Evolutionary conservation across 495 filamentous ascomycete species (phyloP).

Genomic region (Aspergillus cristatus): DNA sequence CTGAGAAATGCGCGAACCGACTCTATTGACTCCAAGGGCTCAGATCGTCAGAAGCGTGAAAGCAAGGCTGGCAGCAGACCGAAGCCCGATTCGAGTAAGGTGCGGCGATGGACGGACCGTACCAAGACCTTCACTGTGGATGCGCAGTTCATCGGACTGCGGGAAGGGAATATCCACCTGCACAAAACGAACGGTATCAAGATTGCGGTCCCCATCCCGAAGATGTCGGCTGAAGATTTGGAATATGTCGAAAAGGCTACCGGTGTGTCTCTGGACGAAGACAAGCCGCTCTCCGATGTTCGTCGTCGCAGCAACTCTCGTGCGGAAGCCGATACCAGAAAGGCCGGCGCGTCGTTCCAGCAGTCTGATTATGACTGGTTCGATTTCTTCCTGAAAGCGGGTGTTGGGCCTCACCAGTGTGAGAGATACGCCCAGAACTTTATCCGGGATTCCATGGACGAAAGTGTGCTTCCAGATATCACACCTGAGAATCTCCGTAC

Average conservation of each 20-base stretch:
- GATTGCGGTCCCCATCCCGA: slow-evolving; percentile 87
- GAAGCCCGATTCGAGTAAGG: slow-evolving; percentile 77
- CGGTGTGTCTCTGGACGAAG: slow-evolving; percentile 87
- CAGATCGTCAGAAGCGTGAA: slow-evolving; percentile 64
- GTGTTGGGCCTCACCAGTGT: slow-evolving; percentile 83
- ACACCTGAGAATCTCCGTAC: slow-evolving; percentile 71
- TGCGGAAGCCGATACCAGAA: slow-evolving; percentile 16
- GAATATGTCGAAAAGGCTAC: slow-evolving; percentile 86
- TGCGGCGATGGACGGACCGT: slow-evolving; percentile 89
- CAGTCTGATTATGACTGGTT: slow-evolving; percentile 88
- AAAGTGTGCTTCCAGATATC: slow-evolving; percentile 80
- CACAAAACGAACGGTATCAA: slow-evolving; percentile 98
- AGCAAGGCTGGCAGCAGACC: slow-evolving; percentile 55
- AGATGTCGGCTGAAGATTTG: slow-evolving; percentile 92
- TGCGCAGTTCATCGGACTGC: slow-evolving; percentile 85
- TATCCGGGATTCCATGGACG: slow-evolving; percentile 85
- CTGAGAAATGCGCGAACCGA: slow-evolving; percentile 49
- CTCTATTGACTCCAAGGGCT: slow-evolving; percentile 35
- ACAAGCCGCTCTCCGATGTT: slow-evolving; percentile 87
- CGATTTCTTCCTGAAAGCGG: slow-evolving; percentile 90
- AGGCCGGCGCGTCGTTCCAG: slow-evolving; percentile 47
- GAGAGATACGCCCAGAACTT: slow-evolving; percentile 91
- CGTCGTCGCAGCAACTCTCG: slow-evolving; percentile 32
- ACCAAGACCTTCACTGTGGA: slow-evolving; percentile 95
- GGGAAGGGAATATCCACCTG: slow-evolving; percentile 91